Base-by-base conservation (phyloP, 768 basidiomycete genomes). In the Lentinus brumalis region DNA sequence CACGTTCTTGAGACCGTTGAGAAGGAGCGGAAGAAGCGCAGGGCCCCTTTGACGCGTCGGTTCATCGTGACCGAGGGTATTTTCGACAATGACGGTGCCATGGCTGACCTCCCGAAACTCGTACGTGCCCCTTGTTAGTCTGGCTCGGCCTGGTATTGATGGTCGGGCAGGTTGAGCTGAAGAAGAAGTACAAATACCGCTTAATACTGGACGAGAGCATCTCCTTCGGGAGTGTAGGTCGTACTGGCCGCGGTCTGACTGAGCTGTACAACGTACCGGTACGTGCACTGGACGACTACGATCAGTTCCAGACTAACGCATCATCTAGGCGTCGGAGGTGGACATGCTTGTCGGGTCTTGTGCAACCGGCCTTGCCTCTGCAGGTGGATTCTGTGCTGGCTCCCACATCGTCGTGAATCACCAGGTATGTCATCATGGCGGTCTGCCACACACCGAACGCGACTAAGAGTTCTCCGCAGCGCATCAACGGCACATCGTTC, bases 11-110 rank as follows among this genome's bases (percentile, higher is more conserved):
- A 92, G 62, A 79, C 79, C 58, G 82, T 96, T 3, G 92, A 92
- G 67, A 96, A 92, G 79, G 96, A 98, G 67, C 79, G 90, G 62
- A 89, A 89, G 76, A 92, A 94, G 77, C 87, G 91, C 56, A 84
- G 86, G 49, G 81, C 81, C 1, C 91, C 91, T 1, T 77, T 98
- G 68, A 97, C 94, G 1, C 82, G 96, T 60, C 82, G 92, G 31
- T 99, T 98, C 73, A 98, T 98, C 70, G 85, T 99, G 53, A 95
- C 96, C 0, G 97, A 98, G 71, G 97, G 97, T 42, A 89, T 99
- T 47, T 98, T 97, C 69, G 94, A 98, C 75, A 91, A 88, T 70
- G 94, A 98, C 67, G 97, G 96, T 11, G 85, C 83, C 59, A 94
- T 98, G 85, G 81, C 88, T 53, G 95, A 99, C 75, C 74, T 99